These are phyloP conservation scores for Silene latifolia DNA, from an alignment of 148 eudicot genomes.

Conservation along the genomic window DNA sequence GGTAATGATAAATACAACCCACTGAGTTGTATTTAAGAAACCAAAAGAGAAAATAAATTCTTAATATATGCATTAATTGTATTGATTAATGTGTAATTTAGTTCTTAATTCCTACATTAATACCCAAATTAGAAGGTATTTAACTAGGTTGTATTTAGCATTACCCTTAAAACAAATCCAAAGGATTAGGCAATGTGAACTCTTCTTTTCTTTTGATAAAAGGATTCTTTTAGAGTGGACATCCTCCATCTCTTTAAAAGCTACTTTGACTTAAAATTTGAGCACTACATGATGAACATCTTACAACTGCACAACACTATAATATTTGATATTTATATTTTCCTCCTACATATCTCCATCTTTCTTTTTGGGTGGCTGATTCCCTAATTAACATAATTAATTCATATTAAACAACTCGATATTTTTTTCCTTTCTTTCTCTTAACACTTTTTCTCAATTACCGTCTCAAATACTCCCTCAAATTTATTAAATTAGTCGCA, in stretches of 20 bases:
- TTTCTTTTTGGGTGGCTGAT: not conserved
- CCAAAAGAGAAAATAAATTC: too few species aligned
- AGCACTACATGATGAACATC: not conserved
- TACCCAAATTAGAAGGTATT: too few species aligned
- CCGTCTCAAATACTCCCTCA: not conserved
- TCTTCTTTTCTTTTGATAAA: conserved; percentile 27
- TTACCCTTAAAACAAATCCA: not conserved
- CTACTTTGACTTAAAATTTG: conserved; percentile 10
- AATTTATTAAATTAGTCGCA: not conserved
- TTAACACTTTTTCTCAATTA: not conserved
- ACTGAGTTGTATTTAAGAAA: too few species aligned
- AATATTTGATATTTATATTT: not conserved
- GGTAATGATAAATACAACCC: too few species aligned
- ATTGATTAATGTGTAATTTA: too few species aligned
- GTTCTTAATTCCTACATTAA: too few species aligned
- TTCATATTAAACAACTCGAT: not conserved
- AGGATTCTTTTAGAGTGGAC: conserved; percentile 23
- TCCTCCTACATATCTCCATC: not conserved
- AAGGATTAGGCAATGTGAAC: conserved; percentile 13
- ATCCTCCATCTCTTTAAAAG: conserved; percentile 8
- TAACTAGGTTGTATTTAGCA: too few species aligned
- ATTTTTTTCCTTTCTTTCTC: not conserved
- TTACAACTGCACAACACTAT: conserved; percentile 2
- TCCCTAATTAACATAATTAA: not conserved
- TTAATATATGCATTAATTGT: too few species aligned